Base-by-base conservation (phyloP, 2,329 filamentous ascomycete genomes). In the Remersonia thermophila region DNA sequence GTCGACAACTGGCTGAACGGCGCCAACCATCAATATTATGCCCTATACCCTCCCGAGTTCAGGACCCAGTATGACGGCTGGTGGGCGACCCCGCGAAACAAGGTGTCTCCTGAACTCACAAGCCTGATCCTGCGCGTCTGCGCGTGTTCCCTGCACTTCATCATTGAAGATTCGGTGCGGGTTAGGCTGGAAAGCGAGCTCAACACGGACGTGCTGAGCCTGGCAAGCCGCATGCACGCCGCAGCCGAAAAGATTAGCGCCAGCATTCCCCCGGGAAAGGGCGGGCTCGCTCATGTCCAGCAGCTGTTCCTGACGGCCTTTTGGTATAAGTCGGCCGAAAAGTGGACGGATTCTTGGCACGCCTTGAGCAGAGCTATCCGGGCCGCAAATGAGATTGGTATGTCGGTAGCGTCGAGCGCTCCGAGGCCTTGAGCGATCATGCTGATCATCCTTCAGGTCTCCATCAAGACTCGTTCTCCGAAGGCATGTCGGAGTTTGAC, bases 321-420 rank as follows among this genome's bases (percentile, higher is more conserved):
- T 15, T 69, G 64, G 64, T 60, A 58, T 30, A 68, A 67, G 40
- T 59, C 58, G 3, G 63, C 65, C 37, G 60, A 58, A 11, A 55
- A 56, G 14, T 67, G 66, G 45, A 57, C 63, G 1, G 62, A 67
- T 20, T 57, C 65, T 1, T 69, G 66, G 66, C 65, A 68, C 52
- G 49, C 59, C 3, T 43, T 69, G 7, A 53, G 58, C 13, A 51
- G 51, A 35, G 58, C 60, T 3, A 62, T 69, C 20, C 61, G 60
- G 6, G 61, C 65, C 30, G 66, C 65, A 0, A 64, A 67, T 44
- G 66, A 69, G 42, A 51, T 65, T 32, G 64, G 63, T 61, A 53
- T 9, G 35, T 33, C 20, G n/a, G n/a, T n/a, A n/a, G 13, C 12
- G 13, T 26, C 18, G 4, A n/a, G 20, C 7, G 11, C 7, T 10